Conservation (phyloP, 352 stramenopile genomes). For the Phytophthora cryptogea region DNA sequence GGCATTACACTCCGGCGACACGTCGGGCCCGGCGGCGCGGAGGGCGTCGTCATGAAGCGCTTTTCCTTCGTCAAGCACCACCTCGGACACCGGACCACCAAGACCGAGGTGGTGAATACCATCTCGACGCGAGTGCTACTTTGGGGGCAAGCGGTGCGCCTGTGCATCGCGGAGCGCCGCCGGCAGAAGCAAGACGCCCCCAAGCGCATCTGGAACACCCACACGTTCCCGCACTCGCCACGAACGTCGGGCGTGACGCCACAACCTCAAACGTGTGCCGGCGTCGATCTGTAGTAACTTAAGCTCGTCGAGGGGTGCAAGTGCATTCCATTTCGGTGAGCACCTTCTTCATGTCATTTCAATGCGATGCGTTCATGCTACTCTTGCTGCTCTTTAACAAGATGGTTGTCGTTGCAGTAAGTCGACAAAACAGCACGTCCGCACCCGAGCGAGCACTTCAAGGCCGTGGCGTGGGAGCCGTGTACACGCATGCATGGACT, state of each 20-base stretch:
- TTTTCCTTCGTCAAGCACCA: conserved; percentile 77
- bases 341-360: conserved; percentile 9
- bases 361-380: not conserved
- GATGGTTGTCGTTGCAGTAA: not conserved
- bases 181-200: conserved; percentile 34
- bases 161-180: conserved; percentile 51
- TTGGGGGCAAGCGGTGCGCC: conserved; percentile 62
- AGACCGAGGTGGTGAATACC: conserved; percentile 56
- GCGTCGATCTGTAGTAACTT: conserved; percentile 23
- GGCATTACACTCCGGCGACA: conserved; percentile 53
- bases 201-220: conserved; percentile 47
- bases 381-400: not conserved
- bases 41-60: conserved; percentile 61
- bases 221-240: conserved; percentile 36
- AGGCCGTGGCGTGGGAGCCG: not conserved
- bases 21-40: conserved; percentile 36
- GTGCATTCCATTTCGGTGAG: conserved; percentile 14
- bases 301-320: conserved; percentile 25
- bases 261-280: conserved; percentile 13
- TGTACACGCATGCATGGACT: conserved; percentile 7
- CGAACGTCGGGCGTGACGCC: conserved; percentile 15
- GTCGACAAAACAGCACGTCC: conserved; percentile 7
- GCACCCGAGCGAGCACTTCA: conserved; percentile 1
- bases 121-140: conserved; percentile 71
- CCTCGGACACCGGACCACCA: conserved; percentile 44